Conservation (phyloP, 1,284 basidiomycete species). For the Heterobasidion occidentale region DNA sequence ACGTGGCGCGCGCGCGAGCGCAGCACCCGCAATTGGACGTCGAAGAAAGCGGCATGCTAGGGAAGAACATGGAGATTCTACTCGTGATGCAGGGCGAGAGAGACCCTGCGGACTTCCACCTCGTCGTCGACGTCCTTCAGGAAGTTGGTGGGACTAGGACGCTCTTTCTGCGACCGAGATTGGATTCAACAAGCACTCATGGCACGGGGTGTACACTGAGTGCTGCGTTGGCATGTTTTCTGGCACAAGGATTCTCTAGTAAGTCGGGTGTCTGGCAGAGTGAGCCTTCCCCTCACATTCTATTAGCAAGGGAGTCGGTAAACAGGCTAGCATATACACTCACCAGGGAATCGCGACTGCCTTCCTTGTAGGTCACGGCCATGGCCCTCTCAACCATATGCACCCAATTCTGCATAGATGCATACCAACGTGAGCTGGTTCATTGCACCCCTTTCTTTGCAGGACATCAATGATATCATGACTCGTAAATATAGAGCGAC, state of each 20-base stretch:
- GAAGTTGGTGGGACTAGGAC: conserved; percentile 29
- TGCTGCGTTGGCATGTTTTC: conserved; percentile 69
- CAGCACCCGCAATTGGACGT: conserved; percentile 25
- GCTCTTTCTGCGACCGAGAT: conserved; percentile 57
- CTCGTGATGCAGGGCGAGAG: conserved; percentile 13
- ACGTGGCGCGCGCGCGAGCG: conserved; percentile 30
- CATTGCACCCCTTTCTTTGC: background rate
- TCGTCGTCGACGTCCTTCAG: conserved; percentile 78
- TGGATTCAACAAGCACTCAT: conserved; percentile 76
- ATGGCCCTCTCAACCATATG: conserved; percentile 86
- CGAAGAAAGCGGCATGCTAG: conserved; percentile 34
- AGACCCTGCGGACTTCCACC: conserved; percentile 15
- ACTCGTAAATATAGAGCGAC: conserved; percentile 42
- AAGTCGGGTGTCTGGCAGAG: conserved; percentile 14
- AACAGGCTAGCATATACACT: conserved; percentile 62
- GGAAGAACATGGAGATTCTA: conserved; percentile 59
- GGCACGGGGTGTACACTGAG: conserved; percentile 93
- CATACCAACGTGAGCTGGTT: conserved; percentile 49
- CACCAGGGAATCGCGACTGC: conserved; percentile 74
- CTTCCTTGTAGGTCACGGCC: conserved; percentile 63
- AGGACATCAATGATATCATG: background rate
- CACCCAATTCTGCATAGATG: conserved; percentile 47
- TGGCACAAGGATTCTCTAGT: conserved; percentile 50
- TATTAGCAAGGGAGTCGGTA: conserved; percentile 51
- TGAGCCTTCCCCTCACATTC: background rate